phyloP scores from a whole-genome alignment of 2,329 filamentous ascomycete species.

The Pseudogymnoascus destructans region DNA sequence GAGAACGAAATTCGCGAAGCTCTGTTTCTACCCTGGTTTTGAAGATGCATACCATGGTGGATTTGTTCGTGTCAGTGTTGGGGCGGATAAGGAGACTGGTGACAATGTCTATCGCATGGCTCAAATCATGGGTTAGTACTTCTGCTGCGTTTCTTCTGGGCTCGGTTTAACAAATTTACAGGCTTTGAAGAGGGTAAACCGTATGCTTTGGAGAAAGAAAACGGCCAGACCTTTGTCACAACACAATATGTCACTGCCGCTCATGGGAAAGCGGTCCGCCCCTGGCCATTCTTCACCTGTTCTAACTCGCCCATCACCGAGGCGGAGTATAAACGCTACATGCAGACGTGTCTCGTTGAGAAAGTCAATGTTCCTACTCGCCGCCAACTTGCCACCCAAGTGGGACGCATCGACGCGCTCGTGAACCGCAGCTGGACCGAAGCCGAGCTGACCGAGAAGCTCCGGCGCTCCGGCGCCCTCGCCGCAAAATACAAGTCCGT shows the following conservation, averaged over 20 bases:
- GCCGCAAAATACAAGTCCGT: slow-evolving; percentile 52
- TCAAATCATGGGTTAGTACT: slow-evolving; percentile 60
- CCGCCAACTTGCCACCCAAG: slow-evolving; percentile 54
- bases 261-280: slow-evolving; percentile 69
- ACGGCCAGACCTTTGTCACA: slow-evolving; percentile 66
- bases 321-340: slow-evolving; percentile 69
- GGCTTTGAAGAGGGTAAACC: slow-evolving; percentile 67
- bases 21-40: slow-evolving; percentile 89
- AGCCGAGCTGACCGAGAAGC: slow-evolving; percentile 65
- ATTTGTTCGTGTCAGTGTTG: slow-evolving; percentile 74
- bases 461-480: slow-evolving; percentile 56
- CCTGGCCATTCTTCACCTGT: slow-evolving; percentile 82
- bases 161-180: slow-evolving; percentile 28
- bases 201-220: slow-evolving; percentile 65
- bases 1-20: slow-evolving; percentile 72
- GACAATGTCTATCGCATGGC: slow-evolving; percentile 78
- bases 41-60: slow-evolving; percentile 70
- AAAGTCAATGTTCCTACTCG: slow-evolving; percentile 63
- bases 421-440: slow-evolving; percentile 73
- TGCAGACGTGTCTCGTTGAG: slow-evolving; percentile 59
- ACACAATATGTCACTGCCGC: slow-evolving; percentile 74
- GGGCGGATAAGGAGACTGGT: slow-evolving; percentile 58
- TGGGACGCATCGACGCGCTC: slow-evolving; percentile 66
- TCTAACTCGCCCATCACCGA: slow-evolving; percentile 80
- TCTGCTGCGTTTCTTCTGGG: not conserved